Evolutionary conservation across 139 green algal species (phyloP), one percentile per base, ranked within the genome.

Genomic region (Dunaliella sp.): DNA sequence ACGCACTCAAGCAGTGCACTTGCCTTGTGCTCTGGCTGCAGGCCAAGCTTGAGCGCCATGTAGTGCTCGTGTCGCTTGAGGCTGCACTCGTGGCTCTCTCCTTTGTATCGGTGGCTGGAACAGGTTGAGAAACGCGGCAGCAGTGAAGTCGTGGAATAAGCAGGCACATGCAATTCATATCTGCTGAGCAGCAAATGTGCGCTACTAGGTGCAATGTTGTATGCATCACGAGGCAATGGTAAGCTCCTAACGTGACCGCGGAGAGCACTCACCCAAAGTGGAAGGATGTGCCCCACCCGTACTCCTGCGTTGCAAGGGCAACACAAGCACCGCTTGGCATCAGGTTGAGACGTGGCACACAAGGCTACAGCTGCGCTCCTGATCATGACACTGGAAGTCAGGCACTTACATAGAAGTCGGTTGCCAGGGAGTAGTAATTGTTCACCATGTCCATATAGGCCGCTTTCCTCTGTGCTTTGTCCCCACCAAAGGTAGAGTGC

Each of bases 31-130:
- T 89, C 92, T 26, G 88, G 84, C 34, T 90, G 84, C 0, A 96
- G 87, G 22, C 85, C 85, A 7, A 95, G 82, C 36, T 89, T 90
- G 33, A 92, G 86, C 3, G 93, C 93, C 28, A 96, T 87, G 86
- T 92, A 95, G 88, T 95, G 92, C 87, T 96, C 93, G 84, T 96
- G 93, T 12, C 93, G 82, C 77, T 89, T 88, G 87, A 95, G 93
- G 76, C 85, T 91, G 83, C 94, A 93, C n/a, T 82, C 80, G 36
- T 95, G 88, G 33, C 88, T 93, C 88, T 96, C 93, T 74, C 88
- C 83, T 82, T 88, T 91, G 57, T 88, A 90, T 59, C 92, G 85
- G 86, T 94, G 91, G 7, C 48, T 65, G 48, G 7, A 65, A n/a
- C n/a, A n/a, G n/a, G n/a, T n/a, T n/a, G n/a, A n/a, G n/a, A n/a